These are phyloP conservation scores for Cutaneotrichosporon sp. DNA, from an alignment of 1,284 basidiomycete species.

Conservation along the genomic window DNA sequence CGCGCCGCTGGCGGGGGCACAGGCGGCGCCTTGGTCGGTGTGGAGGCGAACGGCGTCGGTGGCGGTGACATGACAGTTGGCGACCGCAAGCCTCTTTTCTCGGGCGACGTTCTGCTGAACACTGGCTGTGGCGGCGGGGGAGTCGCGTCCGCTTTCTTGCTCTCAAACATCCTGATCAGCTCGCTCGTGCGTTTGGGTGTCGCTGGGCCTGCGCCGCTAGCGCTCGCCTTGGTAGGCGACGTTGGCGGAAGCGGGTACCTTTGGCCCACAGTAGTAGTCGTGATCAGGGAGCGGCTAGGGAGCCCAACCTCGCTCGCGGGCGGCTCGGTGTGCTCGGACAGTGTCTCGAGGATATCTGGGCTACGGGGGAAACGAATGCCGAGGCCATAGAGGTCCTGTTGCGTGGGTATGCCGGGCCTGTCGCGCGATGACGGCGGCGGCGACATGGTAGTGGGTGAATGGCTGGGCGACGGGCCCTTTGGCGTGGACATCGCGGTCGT, in stretches of 20 bases:
- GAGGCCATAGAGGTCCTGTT: conserved; percentile 3
- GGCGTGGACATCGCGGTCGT: background rate
- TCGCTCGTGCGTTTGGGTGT: conserved; percentile 17
- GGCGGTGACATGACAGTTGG: background rate
- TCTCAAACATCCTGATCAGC: conserved; percentile 41
- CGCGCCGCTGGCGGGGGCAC: background rate
- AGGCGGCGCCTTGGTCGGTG: background rate
- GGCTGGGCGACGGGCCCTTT: background rate
- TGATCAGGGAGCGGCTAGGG: no score
- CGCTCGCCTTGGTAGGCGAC: conserved; percentile 15
- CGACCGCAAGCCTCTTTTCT: background rate
- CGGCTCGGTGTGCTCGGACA: conserved; percentile 12
- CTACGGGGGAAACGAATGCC: conserved; percentile 13
- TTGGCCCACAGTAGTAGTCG: no score
- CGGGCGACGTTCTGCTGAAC: background rate
- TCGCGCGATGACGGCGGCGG: background rate
- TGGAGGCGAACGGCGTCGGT: background rate
- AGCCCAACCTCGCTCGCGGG: background rate
- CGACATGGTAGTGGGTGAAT: background rate
- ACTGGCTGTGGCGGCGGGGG: background rate
- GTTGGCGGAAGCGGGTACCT: conserved; percentile 11
- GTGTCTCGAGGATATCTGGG: conserved; percentile 16
- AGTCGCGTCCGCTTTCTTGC: background rate
- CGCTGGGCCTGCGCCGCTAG: conserved; percentile 2
- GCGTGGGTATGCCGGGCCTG: background rate